Base-by-base conservation (phyloP, 2,329 filamentous ascomycete species). In the Fonsecaea pedrosoi region DNA sequence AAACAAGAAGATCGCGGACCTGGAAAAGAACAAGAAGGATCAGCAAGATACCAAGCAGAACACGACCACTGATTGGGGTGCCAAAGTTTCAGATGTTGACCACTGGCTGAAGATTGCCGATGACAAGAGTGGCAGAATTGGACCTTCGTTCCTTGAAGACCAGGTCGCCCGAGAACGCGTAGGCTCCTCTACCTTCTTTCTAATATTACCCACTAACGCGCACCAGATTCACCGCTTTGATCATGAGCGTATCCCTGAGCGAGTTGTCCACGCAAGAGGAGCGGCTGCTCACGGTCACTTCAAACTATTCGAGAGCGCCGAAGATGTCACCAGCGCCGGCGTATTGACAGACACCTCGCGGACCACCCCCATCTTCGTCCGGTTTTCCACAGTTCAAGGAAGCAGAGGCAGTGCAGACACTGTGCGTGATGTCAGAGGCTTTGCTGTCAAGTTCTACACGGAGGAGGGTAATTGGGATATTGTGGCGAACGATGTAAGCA, bases 351-450 rank as follows among this genome's bases (percentile, higher is more conserved):
- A 92, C 69, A 91, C 88, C 0, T 86, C 85, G 0, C 84, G 88
- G 35, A 85, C 84, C 38, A 92, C 90, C 0, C 87, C 84, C 70
- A 81, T 91, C 0, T 92, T 92, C 74, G 74, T 90, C 15, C 88
- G 91, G 0, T 94, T 95, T 77, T 94, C 91, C 0, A 94, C 92
- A 0, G 91, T 92, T 0, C 83, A 91, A 1, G 90, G 90, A 6
- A 91, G 87, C 74, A 85, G 88, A 38, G 92, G 91, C 12, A 91
- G 89, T 60, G 90, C 91, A 5, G 92, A 95, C 75, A 94, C 90
- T 0, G 91, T 93, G 0, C 86, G 92, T n/a, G 91, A 95, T 81
- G 90, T 93, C 1, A 87, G 91, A 42, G 91, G 92, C 1, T 95
- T 94, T 70, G 90, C 91, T 0, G 78, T 92, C 69, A 92, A 92